These are phyloP conservation scores for Chara braunii DNA, from an alignment of 139 green algal species.

Conservation along the genomic window DNA sequence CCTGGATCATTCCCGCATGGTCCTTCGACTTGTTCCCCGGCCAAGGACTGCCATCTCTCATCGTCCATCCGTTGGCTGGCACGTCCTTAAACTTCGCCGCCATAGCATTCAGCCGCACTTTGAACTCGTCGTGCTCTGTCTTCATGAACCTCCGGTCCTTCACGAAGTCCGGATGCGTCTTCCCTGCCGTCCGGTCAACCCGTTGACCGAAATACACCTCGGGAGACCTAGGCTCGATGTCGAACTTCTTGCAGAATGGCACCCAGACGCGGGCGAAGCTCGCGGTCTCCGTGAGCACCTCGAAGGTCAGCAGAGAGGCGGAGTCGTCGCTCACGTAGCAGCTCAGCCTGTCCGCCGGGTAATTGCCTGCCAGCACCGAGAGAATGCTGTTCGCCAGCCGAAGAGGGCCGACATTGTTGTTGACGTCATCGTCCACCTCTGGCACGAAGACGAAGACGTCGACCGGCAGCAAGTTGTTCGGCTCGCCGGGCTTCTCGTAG, in stretches of 20 bases:
- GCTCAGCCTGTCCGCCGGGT: background rate
- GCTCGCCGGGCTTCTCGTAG: background rate
- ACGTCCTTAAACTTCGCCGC: background rate
- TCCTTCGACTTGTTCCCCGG: constrained; percentile 6
- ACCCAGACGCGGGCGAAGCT: constrained; percentile 4
- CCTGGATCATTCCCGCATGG: constrained; percentile 8
- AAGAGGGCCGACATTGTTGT: background rate
- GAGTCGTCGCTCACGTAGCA: constrained; percentile 4
- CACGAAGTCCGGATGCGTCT: background rate
- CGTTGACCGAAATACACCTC: constrained; percentile 1
- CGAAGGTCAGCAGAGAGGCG: background rate
- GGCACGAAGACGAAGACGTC: constrained; percentile 2
- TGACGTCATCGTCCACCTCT: background rate
- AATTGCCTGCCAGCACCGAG: constrained; percentile 1
- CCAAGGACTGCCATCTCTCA: background rate
- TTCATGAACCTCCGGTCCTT: constrained; percentile 1
- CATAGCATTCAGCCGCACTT: background rate
- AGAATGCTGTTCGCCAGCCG: background rate
- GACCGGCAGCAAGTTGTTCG: background rate
- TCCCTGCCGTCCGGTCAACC: background rate
- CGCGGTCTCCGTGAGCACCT: background rate
- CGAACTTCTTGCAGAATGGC: constrained; percentile 11
- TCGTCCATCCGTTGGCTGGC: constrained; percentile 1
- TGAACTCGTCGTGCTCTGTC: constrained; percentile 4
- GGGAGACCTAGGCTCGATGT: background rate